Evolutionary conservation across 352 stramenopile species (phyloP).

Genomic region (Stephanocyclus meneghinianus): DNA sequence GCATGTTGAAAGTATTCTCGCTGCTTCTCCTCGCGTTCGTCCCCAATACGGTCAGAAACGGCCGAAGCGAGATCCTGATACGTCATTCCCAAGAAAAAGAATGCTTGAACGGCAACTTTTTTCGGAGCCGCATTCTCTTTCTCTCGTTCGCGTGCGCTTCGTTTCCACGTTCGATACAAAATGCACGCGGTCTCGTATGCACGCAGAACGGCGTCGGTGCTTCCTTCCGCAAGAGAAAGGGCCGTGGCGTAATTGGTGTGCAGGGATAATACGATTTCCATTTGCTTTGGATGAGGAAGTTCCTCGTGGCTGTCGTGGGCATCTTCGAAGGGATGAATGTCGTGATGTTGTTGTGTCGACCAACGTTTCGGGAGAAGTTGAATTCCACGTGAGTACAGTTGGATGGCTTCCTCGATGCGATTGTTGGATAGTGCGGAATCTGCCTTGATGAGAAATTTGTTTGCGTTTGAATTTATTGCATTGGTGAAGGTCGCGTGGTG

Average conservation of each 20-base stretch:
- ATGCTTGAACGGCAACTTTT: conserved; percentile 50
- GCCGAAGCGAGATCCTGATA: conserved; percentile 55
- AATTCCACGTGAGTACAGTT: conserved; percentile 8
- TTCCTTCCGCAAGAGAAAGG: conserved; percentile 8
- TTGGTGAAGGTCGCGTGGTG: not conserved
- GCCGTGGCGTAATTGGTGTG: conserved; percentile 24
- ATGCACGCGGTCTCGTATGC: conserved; percentile 14
- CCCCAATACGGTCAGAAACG: not conserved
- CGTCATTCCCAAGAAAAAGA: conserved; percentile 71
- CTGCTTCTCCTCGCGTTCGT: conserved; percentile 6
- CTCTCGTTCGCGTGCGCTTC: conserved; percentile 2
- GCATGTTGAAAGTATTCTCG: conserved; percentile 38
- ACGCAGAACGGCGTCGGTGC: not conserved
- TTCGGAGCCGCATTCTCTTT: conserved; percentile 27
- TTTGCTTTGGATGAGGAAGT: conserved; percentile 2
- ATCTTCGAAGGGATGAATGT: not conserved
- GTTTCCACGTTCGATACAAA: conserved; percentile 8
- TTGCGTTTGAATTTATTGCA: not conserved
- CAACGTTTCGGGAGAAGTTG: conserved; percentile 14
- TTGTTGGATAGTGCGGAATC: conserved; percentile 2
- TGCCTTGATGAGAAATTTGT: not conserved
- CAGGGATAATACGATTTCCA: conserved; percentile 7
- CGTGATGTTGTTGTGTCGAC: not conserved
- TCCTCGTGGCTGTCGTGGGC: not conserved
- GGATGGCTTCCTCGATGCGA: conserved; percentile 14